Base-by-base conservation (phyloP, 441 rosid genomes). In the Croton setiger region DNA sequence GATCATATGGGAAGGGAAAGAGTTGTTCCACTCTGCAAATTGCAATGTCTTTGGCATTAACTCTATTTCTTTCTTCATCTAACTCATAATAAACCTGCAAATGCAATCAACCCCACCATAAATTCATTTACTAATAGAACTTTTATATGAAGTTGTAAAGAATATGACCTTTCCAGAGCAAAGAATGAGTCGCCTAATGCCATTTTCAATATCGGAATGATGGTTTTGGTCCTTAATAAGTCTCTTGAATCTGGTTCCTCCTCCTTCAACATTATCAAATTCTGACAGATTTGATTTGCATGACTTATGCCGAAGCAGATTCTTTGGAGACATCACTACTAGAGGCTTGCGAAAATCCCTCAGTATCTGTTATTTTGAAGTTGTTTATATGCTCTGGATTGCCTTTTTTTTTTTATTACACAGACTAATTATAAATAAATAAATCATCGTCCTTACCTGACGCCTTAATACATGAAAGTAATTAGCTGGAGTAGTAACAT, bases 251-350 rank as follows among this genome's bases (percentile, higher is more conserved):
- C 98, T 80, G 51, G 99, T 95, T 54, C 99, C 99, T 75, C 92
- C 98, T 27, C 97, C 99, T 85, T 92, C 87, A 33, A 90, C 98
- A 80, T 95, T 97, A 81, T 92, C 99, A 76, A 95, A 92, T 80
- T 95, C 97, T 0, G 96, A 89, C 43, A 92, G 85, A 78, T 95
- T 92, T 64, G 99, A 95, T 84, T 84, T 95, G 79, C 99, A 95
- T 71, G 91, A 96, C 76, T 91, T 91, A 79, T 90, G 97, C 65
- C 98, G 93, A 69, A 95, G 98, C 60, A 95, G 81, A 76, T 95
- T 95, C 84, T 95, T 90, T 63, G 98, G 98, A 60, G 98, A 76
- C 94, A 90, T 92, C 68, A 90, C 92, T 43, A 95, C 76, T 54
- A 95, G 83, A 66, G 98, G 99, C 83, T 95, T 95, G 20, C 97